Conservation (phyloP, 2,329 filamentous ascomycete species). For the Apiospora pterosperma region DNA sequence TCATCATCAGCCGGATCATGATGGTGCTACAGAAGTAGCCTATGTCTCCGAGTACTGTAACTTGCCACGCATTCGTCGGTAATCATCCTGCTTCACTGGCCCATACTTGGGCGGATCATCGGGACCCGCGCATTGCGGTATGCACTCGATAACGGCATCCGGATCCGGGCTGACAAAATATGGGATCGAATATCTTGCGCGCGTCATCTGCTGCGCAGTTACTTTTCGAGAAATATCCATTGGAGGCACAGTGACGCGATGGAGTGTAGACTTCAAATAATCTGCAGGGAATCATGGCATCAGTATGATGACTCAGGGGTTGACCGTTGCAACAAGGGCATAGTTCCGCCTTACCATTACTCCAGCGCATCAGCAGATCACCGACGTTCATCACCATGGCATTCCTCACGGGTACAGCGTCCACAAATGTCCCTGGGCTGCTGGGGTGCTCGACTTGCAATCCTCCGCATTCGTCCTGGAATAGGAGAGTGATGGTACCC, state of each 20-base stretch:
- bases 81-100: conserved; percentile 30
- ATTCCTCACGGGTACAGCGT: conserved; percentile 27
- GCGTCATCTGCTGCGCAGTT: conserved; percentile 37
- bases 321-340: neutral
- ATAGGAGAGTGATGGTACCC: conserved; percentile 42
- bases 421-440: conserved; percentile 31
- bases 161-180: conserved; percentile 54
- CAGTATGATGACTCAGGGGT: neutral
- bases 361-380: conserved; percentile 37
- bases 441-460: conserved; percentile 41
- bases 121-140: conserved; percentile 41
- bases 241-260: conserved; percentile 47
- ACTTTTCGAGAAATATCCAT: conserved; percentile 12
- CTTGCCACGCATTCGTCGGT: conserved; percentile 23
- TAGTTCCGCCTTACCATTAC: conserved; percentile 29
- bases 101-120: conserved; percentile 46
- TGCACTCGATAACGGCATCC: conserved; percentile 47
- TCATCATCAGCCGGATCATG: neutral
- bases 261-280: conserved; percentile 48
- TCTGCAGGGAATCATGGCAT: conserved; percentile 24
- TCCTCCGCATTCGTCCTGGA: conserved; percentile 42
- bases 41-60: conserved; percentile 19
- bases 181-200: conserved; percentile 55
- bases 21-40: neutral
- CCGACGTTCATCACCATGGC: conserved; percentile 32